Evolutionary conservation across 176 grass and related monocot species (phyloP), one percentile per base, ranked within the genome.

Genomic region (Aegilops tauschii): DNA sequence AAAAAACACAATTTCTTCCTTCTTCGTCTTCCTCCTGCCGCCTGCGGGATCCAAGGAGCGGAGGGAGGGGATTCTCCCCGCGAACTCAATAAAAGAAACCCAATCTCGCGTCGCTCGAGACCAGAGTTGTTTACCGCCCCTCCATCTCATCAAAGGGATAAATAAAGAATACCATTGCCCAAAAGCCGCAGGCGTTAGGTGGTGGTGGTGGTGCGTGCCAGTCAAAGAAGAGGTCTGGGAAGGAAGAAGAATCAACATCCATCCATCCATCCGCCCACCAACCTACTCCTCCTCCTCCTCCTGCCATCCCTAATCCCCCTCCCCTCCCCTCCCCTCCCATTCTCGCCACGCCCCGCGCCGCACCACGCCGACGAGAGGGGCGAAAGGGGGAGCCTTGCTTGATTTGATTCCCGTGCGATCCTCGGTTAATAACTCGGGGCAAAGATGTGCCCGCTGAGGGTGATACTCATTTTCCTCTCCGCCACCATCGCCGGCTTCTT

Each of bases 401-500:
- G 73, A 52, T 76, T 30, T 25, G 25, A 14, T 29, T 29, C 25
- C 72, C 39, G n/a, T 4, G 35, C 4, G 16, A 54, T 18, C 50
- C 50, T 54, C 0, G 49, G 50, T 40, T 20, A 4, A 40, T 27
- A 8, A 2, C 1, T 25, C 4, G 27, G 27, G 54, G 2, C 3
- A 21, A 50, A 69, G 34, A 99, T 97, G 97, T 99, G 97, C 76
- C 94, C 97, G 9, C 84, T 99, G 68, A 70, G 97, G 77, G 89
- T 99, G 11, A 86, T 99, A 25, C 85, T 99, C 87, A 96, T 99
- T 77, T 99, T 99, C 80, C 92, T 99, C 40, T 96, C 97, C 29
- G 97, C 97, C 70, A 96, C 97, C 42, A 50, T 99, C 89, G 97
- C 97, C 69, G 94, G 97, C 8, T 99, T 99, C 89, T 97, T 99